These are phyloP conservation scores for Silene latifolia DNA, from an alignment of 148 eudicot genomes.

Conservation along the genomic window DNA sequence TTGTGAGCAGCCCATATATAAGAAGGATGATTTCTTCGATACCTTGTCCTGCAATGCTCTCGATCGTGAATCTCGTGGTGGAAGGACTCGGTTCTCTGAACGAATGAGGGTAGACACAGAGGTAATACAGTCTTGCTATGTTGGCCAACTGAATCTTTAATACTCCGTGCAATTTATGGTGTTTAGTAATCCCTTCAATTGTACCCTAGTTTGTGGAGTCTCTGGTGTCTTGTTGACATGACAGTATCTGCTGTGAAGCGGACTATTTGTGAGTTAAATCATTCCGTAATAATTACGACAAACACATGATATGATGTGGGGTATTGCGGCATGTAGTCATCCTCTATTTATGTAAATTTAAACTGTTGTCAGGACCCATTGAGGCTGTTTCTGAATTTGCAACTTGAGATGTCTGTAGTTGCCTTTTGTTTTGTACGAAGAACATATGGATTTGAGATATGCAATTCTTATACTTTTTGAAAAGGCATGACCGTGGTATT, in stretches of 20 bases:
- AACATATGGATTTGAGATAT: background rate
- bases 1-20: constrained; percentile 47
- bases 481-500: too few species aligned
- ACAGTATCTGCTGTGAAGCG: background rate
- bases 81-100: constrained; percentile 50
- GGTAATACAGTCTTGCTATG: constrained; percentile 32
- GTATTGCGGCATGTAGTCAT: too few species aligned
- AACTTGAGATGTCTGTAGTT: background rate
- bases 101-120: constrained; percentile 51
- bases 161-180: background rate
- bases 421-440: background rate
- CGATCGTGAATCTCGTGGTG: constrained; percentile 33
- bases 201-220: background rate
- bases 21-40: constrained; percentile 74
- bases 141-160: background rate
- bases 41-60: constrained; percentile 47
- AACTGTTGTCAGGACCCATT: too few species aligned
- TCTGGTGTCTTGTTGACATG: background rate
- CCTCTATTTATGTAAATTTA: too few species aligned
- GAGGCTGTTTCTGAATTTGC: background rate
- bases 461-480: background rate
- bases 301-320: too few species aligned
- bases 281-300: too few species aligned
- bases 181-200: background rate
- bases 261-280: background rate